Evolutionary conservation across 139 green algal genomes (phyloP).

Genomic region (Eudorina sp.): DNA sequence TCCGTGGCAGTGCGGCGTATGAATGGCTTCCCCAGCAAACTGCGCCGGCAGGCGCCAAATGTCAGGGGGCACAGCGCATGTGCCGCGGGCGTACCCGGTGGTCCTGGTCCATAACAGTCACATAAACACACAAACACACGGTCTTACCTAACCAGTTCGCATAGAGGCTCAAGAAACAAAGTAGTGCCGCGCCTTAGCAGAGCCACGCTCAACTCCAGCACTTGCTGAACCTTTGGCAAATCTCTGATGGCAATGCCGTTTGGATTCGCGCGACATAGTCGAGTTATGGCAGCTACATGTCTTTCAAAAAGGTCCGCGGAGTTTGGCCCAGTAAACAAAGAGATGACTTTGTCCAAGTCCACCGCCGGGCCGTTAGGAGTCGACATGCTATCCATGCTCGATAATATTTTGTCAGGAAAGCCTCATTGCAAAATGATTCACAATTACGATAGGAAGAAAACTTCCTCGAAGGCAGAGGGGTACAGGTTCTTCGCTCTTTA

Average conservation of each 20-base stretch:
- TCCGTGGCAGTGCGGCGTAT: slow-evolving; percentile 33
- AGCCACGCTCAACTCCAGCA: slow-evolving; percentile 55
- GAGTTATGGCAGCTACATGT: slow-evolving; percentile 52
- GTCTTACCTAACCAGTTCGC: slow-evolving; percentile 54
- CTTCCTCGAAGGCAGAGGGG: neutral
- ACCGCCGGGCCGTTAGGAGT: neutral
- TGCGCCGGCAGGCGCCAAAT: neutral
- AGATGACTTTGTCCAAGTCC: slow-evolving; percentile 58
- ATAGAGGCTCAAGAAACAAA: slow-evolving; percentile 51
- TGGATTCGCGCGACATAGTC: slow-evolving; percentile 28
- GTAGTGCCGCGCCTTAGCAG: slow-evolving; percentile 42
- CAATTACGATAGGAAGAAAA: too few species aligned
- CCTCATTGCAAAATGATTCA: too few species aligned
- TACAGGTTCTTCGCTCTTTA: too few species aligned
- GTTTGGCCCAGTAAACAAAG: slow-evolving; percentile 56
- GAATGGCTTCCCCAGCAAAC: slow-evolving; percentile 27
- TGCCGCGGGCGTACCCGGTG: neutral
- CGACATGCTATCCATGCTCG: neutral
- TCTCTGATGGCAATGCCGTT: slow-evolving; percentile 59
- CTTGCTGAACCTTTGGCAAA: slow-evolving; percentile 59
- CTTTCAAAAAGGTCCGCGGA: slow-evolving; percentile 53
- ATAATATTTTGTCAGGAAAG: neutral
- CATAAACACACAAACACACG: neutral
- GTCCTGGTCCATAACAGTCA: too few species aligned
- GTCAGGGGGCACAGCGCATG: neutral